phyloP scores from a whole-genome alignment of 148 eudicot species.

The Talinum fruticosum region DNA sequence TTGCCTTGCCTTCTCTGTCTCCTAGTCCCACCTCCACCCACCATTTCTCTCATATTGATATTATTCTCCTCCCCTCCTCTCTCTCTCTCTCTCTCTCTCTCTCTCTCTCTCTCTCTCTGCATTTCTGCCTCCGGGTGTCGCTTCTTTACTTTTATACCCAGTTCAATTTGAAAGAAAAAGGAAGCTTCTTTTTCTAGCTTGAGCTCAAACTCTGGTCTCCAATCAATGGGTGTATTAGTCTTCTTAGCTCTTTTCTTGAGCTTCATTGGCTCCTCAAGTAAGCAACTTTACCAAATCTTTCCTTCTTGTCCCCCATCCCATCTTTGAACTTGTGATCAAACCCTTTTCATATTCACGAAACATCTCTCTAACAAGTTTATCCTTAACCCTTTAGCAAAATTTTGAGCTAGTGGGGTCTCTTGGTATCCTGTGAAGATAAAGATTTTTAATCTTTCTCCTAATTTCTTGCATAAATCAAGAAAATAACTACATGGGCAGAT shows the following conservation, averaged over 20 bases:
- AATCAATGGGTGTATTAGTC: slow-evolving; percentile 34
- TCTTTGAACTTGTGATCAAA: background rate
- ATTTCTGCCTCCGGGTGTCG: background rate
- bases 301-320: background rate
- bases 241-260: slow-evolving; percentile 34
- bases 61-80: slow-evolving; percentile 1
- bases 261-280: slow-evolving; percentile 39
- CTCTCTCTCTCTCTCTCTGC: slow-evolving; percentile 1
- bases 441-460: slow-evolving; percentile 10
- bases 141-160: slow-evolving; percentile 9
- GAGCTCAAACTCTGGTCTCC: slow-evolving; percentile 12
- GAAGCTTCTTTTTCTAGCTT: background rate
- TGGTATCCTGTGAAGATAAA: slow-evolving; percentile 11
- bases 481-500: background rate
- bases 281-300: slow-evolving; percentile 1
- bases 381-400: background rate
- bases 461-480: background rate
- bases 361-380: background rate
- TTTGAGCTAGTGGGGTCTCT: background rate
- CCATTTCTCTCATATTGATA: slow-evolving; percentile 11
- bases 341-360: background rate
- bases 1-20: slow-evolving; percentile 2
- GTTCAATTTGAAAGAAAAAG: background rate
- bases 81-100: background rate
- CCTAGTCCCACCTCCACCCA: slow-evolving; percentile 8